Percentiles rank a stretch among this genome's conserved stretches.
These are phyloP conservation scores for Coix lacrymajobi DNA, from an alignment of 176 grass and related monocot genomes.

Conservation along the genomic window DNA sequence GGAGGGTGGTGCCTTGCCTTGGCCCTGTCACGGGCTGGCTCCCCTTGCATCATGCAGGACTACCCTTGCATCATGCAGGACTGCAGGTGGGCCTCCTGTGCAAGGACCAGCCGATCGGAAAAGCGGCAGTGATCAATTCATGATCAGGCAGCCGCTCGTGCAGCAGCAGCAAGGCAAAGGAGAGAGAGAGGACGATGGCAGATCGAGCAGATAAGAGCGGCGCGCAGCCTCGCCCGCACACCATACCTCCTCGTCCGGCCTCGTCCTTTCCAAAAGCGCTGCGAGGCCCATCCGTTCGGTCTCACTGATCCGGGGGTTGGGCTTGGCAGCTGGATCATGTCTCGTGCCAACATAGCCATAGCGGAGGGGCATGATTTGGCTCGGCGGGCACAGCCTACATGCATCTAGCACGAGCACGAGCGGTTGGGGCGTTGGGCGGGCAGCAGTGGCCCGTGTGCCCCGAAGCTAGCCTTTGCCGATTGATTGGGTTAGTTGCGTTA, in stretches of 20 bases:
- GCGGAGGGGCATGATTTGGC: background rate
- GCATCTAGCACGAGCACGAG: background rate
- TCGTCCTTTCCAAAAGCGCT: background rate
- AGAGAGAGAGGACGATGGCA: background rate
- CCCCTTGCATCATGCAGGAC: background rate
- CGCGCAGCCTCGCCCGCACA: background rate
- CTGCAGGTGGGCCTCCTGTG: background rate
- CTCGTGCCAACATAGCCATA: background rate
- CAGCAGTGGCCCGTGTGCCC: background rate
- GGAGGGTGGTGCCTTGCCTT: conserved; percentile 4
- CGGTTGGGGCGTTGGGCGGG: conserved; percentile 8
- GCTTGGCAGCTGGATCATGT: background rate
- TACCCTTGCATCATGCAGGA: background rate
- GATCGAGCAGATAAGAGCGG: background rate
- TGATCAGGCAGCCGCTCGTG: conserved; percentile 45
- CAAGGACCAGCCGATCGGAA: background rate
- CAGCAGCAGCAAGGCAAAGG: background rate
- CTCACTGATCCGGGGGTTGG: background rate
- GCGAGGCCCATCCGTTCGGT: background rate
- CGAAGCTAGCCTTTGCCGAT: background rate
- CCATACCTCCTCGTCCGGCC: no score
- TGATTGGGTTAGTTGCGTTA: background rate
- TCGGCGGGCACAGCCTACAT: background rate
- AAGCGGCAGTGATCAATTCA: conserved; percentile 19
- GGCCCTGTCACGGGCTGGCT: conserved; percentile 26